Conservation (phyloP, 371 early-diverging fungal species). For the Quaeritorhiza haematococci region DNA sequence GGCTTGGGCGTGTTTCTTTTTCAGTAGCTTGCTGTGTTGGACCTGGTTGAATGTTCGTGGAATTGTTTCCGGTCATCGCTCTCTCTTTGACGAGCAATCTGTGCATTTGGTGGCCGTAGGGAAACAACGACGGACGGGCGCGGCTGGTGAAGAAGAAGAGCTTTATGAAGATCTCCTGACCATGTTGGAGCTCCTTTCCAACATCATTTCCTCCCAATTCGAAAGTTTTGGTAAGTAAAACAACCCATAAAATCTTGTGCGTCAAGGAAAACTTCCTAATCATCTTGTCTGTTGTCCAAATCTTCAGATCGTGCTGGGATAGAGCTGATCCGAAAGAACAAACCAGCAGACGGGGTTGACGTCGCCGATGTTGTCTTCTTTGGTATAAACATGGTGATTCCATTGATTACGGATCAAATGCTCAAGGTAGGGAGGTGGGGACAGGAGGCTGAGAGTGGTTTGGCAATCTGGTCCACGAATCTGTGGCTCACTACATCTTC, state of each 20-base stretch:
- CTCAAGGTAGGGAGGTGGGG: slow-evolving; percentile 48
- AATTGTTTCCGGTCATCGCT: no score
- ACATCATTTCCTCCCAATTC: slow-evolving; percentile 55
- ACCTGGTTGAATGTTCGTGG: slow-evolving; percentile 18
- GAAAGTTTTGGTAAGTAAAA: slow-evolving; percentile 49
- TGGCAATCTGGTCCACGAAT: neutral
- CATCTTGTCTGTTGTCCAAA: no score
- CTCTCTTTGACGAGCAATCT: slow-evolving; percentile 24
- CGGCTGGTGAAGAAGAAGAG: slow-evolving; percentile 60
- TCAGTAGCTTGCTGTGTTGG: slow-evolving; percentile 18
- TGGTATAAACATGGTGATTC: slow-evolving; percentile 63
- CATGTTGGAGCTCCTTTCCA: slow-evolving; percentile 56
- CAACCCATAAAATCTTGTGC: slow-evolving; percentile 18
- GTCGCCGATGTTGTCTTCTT: slow-evolving; percentile 66
- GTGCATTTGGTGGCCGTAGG: slow-evolving; percentile 38
- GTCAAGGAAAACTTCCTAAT: slow-evolving; percentile 23
- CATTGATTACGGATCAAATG: slow-evolving; percentile 68
- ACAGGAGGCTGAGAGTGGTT: neutral
- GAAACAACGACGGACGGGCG: slow-evolving; percentile 42
- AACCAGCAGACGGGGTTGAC: slow-evolving; percentile 26
- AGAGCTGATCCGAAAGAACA: slow-evolving; percentile 1
- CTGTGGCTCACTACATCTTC: neutral
- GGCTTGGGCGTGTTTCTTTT: slow-evolving; percentile 17
- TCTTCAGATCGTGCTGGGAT: neutral
- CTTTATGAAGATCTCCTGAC: slow-evolving; percentile 64